A percentile compares a stretch with the other conserved stretches of the same genome.
Evolutionary conservation across 495 filamentous ascomycete species (phyloP).

Genomic region (Podospora pseudopauciseta): DNA sequence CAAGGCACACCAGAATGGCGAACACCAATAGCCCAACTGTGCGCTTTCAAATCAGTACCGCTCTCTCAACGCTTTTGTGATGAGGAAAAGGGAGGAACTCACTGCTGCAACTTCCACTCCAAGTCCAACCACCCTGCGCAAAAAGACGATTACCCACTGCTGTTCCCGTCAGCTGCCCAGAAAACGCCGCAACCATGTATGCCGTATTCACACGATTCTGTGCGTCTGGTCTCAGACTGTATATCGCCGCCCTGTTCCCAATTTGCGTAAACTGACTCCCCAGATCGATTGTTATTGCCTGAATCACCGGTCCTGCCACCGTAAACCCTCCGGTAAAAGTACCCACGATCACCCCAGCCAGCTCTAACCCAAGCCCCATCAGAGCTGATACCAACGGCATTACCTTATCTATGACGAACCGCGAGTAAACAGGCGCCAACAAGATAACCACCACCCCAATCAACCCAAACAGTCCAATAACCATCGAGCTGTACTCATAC

Average conservation of each 20-base stretch:
- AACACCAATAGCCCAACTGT: conserved; percentile 58
- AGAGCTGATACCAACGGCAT: conserved; percentile 64
- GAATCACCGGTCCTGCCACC: conserved; percentile 70
- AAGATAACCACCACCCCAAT: conserved; percentile 68
- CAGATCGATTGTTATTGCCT: conserved; percentile 69
- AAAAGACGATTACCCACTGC: conserved; percentile 68
- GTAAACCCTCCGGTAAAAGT: conserved; percentile 62
- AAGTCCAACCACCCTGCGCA: conserved; percentile 65
- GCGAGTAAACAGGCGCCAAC: conserved; percentile 62
- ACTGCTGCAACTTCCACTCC: conserved; percentile 60
- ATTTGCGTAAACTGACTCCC: conserved; percentile 73
- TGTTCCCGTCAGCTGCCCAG: conserved; percentile 73
- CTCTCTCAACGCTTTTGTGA: too few relatives aligned
- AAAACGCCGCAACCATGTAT: conserved; percentile 74
- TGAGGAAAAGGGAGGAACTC: conserved; percentile 10
- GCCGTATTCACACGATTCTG: conserved; percentile 77
- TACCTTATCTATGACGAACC: conserved; percentile 66
- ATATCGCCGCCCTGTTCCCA: conserved; percentile 69
- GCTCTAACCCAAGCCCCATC: conserved; percentile 53
- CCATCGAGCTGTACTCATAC: conserved; percentile 62
- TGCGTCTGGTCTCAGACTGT: conserved; percentile 65
- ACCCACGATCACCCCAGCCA: conserved; percentile 64
- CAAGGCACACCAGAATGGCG: conserved; percentile 54
- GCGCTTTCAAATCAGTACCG: background rate
- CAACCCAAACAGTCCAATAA: conserved; percentile 74